Base-by-base conservation (phyloP, 1,284 basidiomycete species). In the Trametes pubescens region DNA sequence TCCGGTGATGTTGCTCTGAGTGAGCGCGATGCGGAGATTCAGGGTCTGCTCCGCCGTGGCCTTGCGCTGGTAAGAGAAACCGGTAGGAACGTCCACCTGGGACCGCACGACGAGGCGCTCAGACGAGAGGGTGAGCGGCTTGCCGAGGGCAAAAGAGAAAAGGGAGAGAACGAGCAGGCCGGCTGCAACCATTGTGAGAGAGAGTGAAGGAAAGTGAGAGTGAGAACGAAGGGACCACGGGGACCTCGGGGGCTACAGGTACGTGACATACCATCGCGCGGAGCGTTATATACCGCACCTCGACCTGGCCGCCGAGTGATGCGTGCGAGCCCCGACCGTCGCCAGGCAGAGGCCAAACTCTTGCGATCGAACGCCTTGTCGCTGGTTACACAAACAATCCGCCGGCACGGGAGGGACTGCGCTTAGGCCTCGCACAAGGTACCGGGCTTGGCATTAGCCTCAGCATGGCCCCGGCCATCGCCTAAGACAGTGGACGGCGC, bases 221-320 rank as follows among this genome's bases (percentile, higher is more conserved):
- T 51, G 55, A 65, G 57, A 64, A 47, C 55, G 57, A 69, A 63
- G 62, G 71, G 73, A 49, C 83, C 86, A 59, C 75, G 82, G 35
- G 85, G 88, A 26, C 86, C 84, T 74, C 77, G 69, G 84, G 67
- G 57, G 62, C 49, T 52, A 62, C 65, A 65, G 64, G 67, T 68
- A 57, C 8, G 21, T 38, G 32, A 37, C 52, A 18, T 14, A 51
- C 54, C 54, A 21, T 14, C 26, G 24, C 37, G 34, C 1, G 40
- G 35, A 29, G 40, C 38, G 47, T 54, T 68, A 64, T 65, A 57
- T 68, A 65, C 51, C 38, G 37, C 48, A 51, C 13, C 40, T 34
- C 49, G 43, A 13, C 43, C 21, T 38, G 52, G 37, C 46, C 37
- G 46, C 56, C 22, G 32, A 26, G 35, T 57, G 55, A 56, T 60